Conservation (phyloP, 2,329 filamentous ascomycete genomes). For the Hymenoscyphus salicellus region DNA sequence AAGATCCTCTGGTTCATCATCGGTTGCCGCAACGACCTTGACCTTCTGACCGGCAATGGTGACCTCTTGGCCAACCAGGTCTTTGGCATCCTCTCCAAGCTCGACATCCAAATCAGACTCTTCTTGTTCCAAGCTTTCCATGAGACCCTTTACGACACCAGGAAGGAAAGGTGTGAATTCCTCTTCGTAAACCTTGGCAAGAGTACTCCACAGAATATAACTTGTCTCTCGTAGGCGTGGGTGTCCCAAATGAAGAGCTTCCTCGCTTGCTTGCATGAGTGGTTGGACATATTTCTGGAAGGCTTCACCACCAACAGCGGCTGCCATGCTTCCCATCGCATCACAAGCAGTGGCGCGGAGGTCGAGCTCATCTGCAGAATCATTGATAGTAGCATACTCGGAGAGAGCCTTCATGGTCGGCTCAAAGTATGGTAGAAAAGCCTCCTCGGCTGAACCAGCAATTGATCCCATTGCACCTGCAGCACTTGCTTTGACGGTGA, state of each 20-base stretch:
- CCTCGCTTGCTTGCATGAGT: constrained; percentile 88
- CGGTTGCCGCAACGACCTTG: constrained; percentile 67
- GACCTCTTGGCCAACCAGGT: constrained; percentile 72
- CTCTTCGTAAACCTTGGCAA: constrained; percentile 89
- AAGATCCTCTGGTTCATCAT: constrained; percentile 61
- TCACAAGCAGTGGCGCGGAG: constrained; percentile 88
- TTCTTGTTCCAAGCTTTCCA: constrained; percentile 83
- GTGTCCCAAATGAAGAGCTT: constrained; percentile 83
- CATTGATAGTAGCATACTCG: constrained; percentile 79
- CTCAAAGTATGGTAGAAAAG: constrained; percentile 88
- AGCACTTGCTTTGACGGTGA: constrained; percentile 84
- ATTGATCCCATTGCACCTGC: constrained; percentile 89
- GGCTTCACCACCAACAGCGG: constrained; percentile 77
- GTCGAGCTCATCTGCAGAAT: constrained; percentile 83
- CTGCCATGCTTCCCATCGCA: constrained; percentile 87
- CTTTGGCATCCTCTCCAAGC: constrained; percentile 69
- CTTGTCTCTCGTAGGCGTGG: constrained; percentile 90
- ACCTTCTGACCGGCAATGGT: constrained; percentile 80
- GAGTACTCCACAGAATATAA: constrained; percentile 93
- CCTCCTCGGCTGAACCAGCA: constrained; percentile 76
- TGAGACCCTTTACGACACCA: constrained; percentile 75
- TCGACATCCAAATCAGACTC: constrained; percentile 77
- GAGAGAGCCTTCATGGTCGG: constrained; percentile 87
- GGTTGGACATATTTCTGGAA: constrained; percentile 91
- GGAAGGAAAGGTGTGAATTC: constrained; percentile 75